Conservation (phyloP, 2,329 filamentous ascomycete genomes). For the Pseudogymnoascus sp. region DNA sequence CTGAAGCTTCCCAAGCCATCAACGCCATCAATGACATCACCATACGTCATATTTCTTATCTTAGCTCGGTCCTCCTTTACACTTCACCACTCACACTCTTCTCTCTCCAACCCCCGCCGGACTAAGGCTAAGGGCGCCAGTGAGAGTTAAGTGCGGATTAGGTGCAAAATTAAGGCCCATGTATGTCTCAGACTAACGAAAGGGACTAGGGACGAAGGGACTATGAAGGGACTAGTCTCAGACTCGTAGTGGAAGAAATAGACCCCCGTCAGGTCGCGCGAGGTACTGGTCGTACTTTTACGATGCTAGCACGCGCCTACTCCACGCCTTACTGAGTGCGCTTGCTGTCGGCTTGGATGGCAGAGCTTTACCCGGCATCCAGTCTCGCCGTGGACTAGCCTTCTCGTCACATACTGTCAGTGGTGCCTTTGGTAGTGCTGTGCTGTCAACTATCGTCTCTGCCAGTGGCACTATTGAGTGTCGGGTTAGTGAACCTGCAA, state of each 20-base stretch:
- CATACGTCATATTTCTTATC: not conserved
- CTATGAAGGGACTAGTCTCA: not conserved
- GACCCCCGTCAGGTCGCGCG: not conserved
- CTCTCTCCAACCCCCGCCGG: not conserved
- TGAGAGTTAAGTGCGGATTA: not conserved
- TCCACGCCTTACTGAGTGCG: not conserved
- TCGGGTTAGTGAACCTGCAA: not conserved
- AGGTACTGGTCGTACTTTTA: not conserved
- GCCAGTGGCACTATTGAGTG: not conserved
- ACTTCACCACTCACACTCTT: not conserved
- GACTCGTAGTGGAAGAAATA: not conserved
- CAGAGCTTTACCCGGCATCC: not conserved
- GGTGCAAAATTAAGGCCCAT: not conserved
- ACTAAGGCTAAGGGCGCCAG: not conserved
- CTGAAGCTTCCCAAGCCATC: not conserved
- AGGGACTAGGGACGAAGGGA: not conserved
- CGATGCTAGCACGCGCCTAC: not conserved
- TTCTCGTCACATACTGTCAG: not conserved
- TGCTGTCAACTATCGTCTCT: not conserved
- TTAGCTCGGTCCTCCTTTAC: not conserved
- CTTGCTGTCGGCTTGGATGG: not conserved
- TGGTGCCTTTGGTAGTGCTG: not conserved
- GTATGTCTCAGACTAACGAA: constrained; percentile 2
- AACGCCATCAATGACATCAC: not conserved
- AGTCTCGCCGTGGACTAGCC: not conserved